phyloP scores from a whole-genome alignment of 495 filamentous ascomycete species.

The Penicillium riverlandense region DNA sequence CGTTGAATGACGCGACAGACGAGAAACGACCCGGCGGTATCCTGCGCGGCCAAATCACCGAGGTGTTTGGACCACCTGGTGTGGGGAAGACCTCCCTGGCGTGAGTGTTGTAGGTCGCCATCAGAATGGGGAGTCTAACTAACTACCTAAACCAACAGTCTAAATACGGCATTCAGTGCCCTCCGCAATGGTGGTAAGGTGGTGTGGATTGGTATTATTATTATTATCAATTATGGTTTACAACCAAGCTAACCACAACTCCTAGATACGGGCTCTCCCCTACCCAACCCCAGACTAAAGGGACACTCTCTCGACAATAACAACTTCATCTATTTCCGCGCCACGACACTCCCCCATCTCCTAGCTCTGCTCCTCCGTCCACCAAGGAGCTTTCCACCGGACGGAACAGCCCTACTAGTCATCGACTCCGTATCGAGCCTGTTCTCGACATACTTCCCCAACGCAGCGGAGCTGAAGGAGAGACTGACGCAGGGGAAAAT shows the following conservation, averaged over 20 bases:
- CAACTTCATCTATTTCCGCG: slow-evolving; percentile 39
- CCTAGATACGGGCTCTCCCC: slow-evolving; percentile 42
- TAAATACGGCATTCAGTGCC: slow-evolving; percentile 61
- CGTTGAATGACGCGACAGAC: slow-evolving; percentile 22
- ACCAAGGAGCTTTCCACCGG: slow-evolving; percentile 50
- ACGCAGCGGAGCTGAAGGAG: slow-evolving; percentile 33
- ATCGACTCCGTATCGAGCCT: slow-evolving; percentile 69
- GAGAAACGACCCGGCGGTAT: slow-evolving; percentile 34
- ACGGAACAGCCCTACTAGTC: slow-evolving; percentile 56
- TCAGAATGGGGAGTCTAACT: not conserved
- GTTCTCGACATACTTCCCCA: slow-evolving; percentile 67
- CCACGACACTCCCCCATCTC: slow-evolving; percentile 62
- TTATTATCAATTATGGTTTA: too few relatives aligned
- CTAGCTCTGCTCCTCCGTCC: slow-evolving; percentile 64
- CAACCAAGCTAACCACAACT: too few relatives aligned
- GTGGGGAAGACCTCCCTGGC: slow-evolving; percentile 80
- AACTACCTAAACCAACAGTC: slow-evolving; percentile 31
- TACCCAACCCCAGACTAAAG: slow-evolving; percentile 32
- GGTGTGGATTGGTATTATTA: slow-evolving; percentile 70
- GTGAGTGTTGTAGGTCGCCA: slow-evolving; percentile 35
- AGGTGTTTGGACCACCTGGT: slow-evolving; percentile 85
- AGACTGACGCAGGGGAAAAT: slow-evolving; percentile 19
- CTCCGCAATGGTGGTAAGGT: slow-evolving; percentile 57
- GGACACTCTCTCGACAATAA: slow-evolving; percentile 1
- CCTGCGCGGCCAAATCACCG: slow-evolving; percentile 70